These are phyloP conservation scores for Triticum timopheevii DNA, from an alignment of 176 grass and related monocot species.

Conservation along the genomic window DNA sequence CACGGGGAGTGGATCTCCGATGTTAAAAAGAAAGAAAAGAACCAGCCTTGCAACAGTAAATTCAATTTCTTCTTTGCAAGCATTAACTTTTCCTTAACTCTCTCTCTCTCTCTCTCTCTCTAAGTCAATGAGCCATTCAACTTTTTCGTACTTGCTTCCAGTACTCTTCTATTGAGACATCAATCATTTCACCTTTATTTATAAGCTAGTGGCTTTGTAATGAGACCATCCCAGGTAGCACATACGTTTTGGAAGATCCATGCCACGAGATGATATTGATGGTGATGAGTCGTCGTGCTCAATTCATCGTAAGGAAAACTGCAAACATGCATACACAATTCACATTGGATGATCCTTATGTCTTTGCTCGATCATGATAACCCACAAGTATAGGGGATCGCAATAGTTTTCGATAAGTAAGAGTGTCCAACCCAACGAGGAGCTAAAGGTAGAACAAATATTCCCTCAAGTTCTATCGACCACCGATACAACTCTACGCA, in stretches of 20 bases:
- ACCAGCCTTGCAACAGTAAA: neutral
- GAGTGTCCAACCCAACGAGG: too few relatives aligned
- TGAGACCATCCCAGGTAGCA: neutral
- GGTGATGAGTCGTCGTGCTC: neutral
- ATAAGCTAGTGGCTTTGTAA: neutral
- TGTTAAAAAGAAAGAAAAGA: neutral
- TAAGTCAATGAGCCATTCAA: neutral
- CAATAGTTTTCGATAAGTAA: too few relatives aligned
- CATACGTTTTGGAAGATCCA: too few relatives aligned
- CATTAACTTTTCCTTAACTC: neutral
- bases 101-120: neutral
- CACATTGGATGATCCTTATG: too few relatives aligned
- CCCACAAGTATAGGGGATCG: too few relatives aligned
- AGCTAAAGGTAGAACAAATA: too few relatives aligned
- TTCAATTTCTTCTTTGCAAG: neutral
- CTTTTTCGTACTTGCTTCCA: too few relatives aligned
- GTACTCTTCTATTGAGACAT: neutral
- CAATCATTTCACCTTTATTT: neutral
- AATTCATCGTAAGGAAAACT: neutral
- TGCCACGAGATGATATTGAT: too few relatives aligned
- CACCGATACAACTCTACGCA: too few relatives aligned
- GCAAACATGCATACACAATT: neutral
- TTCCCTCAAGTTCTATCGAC: too few relatives aligned
- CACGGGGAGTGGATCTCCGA: neutral
- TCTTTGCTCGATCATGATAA: neutral